Percentiles rank a stretch among this genome's conserved stretches.
phyloP scores from a whole-genome alignment of 129 eudicot genomes.

The Pulicaria dysenterica region DNA sequence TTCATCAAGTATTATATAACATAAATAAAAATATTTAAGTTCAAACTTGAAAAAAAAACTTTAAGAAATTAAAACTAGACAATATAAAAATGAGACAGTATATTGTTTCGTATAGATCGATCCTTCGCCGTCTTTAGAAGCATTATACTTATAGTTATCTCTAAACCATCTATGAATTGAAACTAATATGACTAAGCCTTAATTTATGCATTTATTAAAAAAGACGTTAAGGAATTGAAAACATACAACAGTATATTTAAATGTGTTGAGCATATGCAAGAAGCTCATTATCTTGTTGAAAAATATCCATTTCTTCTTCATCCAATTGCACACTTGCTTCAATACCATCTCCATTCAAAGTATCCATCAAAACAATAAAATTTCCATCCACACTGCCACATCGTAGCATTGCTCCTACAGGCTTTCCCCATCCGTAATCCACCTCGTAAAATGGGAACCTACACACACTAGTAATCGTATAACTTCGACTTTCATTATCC shows the following conservation, averaged over 20 bases:
- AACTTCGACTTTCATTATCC: background rate
- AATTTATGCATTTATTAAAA: too few relatives aligned
- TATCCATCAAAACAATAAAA: constrained; percentile 1
- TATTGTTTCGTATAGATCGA: too few relatives aligned
- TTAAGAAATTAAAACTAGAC: too few relatives aligned
- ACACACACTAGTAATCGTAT: background rate
- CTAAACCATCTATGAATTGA: too few relatives aligned
- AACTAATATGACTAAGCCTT: too few relatives aligned
- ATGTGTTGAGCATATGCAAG: background rate
- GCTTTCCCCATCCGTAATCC: constrained; percentile 27
- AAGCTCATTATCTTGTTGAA: background rate
- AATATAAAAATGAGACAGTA: too few relatives aligned
- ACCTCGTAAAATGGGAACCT: constrained; percentile 11
- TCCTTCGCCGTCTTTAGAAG: too few relatives aligned
- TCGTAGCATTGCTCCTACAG: background rate
- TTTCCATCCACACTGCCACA: background rate
- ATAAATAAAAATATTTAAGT: too few relatives aligned
- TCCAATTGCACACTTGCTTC: constrained; percentile 16
- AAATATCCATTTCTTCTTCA: constrained; percentile 2
- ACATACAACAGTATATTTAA: background rate
- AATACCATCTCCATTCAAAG: constrained; percentile 19
- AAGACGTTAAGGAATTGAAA: background rate
- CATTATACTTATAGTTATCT: too few relatives aligned
- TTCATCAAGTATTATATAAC: too few relatives aligned
- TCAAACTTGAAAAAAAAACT: too few relatives aligned